A percentile compares a stretch with the other conserved stretches of the same genome.
Evolutionary conservation across 2,329 filamentous ascomycete genomes (phyloP).

Genomic region (Westerdykella aurantiaca): DNA sequence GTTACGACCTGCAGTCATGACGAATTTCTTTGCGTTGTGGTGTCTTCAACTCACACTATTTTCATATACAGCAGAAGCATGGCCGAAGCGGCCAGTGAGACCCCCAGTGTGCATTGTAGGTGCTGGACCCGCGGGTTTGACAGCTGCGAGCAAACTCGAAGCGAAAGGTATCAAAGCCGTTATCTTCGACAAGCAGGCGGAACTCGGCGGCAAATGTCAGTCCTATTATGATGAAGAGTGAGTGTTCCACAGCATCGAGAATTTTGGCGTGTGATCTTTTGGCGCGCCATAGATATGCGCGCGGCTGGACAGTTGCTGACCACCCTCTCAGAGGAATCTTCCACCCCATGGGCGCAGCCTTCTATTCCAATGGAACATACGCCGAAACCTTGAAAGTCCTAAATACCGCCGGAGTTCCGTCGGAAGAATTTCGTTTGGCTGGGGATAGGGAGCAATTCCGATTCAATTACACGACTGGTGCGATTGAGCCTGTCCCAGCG

Average conservation of each 20-base stretch:
- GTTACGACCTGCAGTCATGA: slow-evolving; percentile 3
- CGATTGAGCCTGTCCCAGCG: slow-evolving; percentile 18
- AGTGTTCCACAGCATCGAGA: slow-evolving; percentile 15
- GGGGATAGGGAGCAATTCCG: slow-evolving; percentile 28
- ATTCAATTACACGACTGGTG: slow-evolving; percentile 30
- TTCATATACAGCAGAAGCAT: slow-evolving; percentile 21
- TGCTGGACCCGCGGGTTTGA: slow-evolving; percentile 34
- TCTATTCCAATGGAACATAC: slow-evolving; percentile 36
- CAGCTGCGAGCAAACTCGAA: slow-evolving; percentile 29
- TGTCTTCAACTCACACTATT: slow-evolving; percentile 20
- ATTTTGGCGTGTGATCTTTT: neutral
- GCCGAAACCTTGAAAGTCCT: slow-evolving; percentile 33
- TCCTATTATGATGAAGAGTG: slow-evolving; percentile 35
- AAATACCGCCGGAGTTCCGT: slow-evolving; percentile 27
- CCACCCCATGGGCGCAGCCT: slow-evolving; percentile 36
- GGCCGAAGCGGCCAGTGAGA: slow-evolving; percentile 18
- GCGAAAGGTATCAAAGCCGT: slow-evolving; percentile 33
- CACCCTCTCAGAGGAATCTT: slow-evolving; percentile 33
- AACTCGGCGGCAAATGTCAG: slow-evolving; percentile 36
- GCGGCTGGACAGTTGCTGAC: slow-evolving; percentile 18
- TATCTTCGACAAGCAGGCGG: slow-evolving; percentile 33
- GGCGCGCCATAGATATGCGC: slow-evolving; percentile 19
- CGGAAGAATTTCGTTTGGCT: slow-evolving; percentile 28
- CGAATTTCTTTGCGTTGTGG: slow-evolving; percentile 17
- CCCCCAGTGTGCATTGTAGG: slow-evolving; percentile 36